Evolutionary conservation across 305 asterid species (phyloP).

Genomic region (Stenogyne calaminthoides): DNA sequence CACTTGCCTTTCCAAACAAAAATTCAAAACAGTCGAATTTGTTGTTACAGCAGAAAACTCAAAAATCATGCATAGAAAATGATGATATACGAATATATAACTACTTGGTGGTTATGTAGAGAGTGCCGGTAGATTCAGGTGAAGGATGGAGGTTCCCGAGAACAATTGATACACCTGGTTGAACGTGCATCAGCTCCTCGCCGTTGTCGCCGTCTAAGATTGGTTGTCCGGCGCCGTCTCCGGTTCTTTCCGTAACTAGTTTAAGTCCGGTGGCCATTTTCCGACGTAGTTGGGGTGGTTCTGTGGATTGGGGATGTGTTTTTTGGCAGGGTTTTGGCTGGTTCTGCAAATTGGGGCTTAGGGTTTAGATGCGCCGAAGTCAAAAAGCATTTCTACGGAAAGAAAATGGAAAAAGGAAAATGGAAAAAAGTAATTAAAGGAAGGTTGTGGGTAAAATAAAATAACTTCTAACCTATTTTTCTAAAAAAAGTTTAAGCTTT

Average conservation of each 20-base stretch:
- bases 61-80: not conserved
- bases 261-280: constrained; percentile 67
- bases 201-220: constrained; percentile 55
- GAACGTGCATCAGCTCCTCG: constrained; percentile 77
- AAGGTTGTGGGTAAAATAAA: too few species aligned
- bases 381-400: too few species aligned
- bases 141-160: constrained; percentile 64
- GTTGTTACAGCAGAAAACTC: not conserved
- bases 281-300: constrained; percentile 1
- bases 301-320: not conserved
- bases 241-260: constrained; percentile 55
- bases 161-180: constrained; percentile 64
- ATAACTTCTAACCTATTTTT: too few species aligned
- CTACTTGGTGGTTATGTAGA: constrained; percentile 81
- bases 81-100: not conserved
- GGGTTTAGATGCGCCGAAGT: not conserved
- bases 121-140: constrained; percentile 83
- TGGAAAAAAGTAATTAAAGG: too few species aligned
- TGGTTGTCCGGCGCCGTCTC: constrained; percentile 72
- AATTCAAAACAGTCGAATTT: constrained; percentile 16
- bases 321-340: too few species aligned
- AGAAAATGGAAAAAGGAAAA: too few species aligned
- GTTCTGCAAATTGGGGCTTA: not conserved
- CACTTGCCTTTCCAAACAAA: constrained; percentile 60
- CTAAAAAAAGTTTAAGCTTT: too few species aligned